phyloP scores from a whole-genome alignment of 2,329 filamentous ascomycete species.

The Fusarium miscanthi region DNA sequence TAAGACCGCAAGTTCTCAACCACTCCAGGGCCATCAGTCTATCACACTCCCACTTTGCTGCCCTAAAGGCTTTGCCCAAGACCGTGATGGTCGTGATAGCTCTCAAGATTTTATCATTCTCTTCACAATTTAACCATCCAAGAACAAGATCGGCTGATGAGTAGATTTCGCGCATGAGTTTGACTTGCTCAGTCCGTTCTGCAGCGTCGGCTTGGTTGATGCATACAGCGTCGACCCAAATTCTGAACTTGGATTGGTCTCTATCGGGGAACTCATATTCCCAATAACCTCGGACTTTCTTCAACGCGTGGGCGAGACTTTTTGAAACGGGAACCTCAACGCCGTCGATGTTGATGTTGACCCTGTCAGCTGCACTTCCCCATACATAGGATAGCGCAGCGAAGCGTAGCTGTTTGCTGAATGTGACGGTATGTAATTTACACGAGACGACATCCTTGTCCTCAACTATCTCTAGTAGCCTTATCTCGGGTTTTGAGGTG shows the following conservation, averaged over 20 bases:
- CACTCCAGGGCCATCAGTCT: background rate
- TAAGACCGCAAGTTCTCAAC: background rate
- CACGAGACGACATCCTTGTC: background rate
- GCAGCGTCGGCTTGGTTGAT: background rate
- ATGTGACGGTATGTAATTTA: background rate
- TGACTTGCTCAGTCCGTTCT: slow-evolving; percentile 14
- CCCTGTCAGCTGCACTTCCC: background rate
- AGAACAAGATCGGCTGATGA: slow-evolving; percentile 1
- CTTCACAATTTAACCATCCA: background rate
- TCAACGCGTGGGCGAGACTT: background rate
- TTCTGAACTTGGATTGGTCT: background rate
- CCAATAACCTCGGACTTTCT: background rate
- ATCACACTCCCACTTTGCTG: background rate
- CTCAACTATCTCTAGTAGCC: background rate
- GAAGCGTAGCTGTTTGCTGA: background rate
- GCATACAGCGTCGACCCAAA: slow-evolving; percentile 6
- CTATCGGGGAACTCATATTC: background rate
- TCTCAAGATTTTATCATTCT: background rate
- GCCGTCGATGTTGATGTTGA: background rate
- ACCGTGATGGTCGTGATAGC: background rate
- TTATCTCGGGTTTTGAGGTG: background rate
- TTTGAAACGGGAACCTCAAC: background rate
- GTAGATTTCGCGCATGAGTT: slow-evolving; percentile 12
- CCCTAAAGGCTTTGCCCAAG: background rate
- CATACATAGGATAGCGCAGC: background rate